Conservation (phyloP, 2,329 filamentous ascomycete species). For the Fusarium veterinarium region DNA sequence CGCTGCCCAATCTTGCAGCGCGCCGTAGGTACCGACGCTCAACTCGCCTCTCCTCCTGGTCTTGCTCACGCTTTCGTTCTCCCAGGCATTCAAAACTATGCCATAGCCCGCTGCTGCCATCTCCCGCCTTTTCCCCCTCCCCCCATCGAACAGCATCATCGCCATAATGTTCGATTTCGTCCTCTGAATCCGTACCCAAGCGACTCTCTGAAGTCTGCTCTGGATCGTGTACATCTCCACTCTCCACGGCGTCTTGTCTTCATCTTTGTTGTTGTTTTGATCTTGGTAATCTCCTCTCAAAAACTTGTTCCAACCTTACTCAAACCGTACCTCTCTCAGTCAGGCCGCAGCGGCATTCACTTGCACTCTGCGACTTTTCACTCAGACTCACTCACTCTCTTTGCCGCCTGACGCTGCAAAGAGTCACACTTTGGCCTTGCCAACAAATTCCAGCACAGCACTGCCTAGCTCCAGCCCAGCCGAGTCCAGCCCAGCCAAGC, state of each 20-base stretch:
- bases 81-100: constrained; percentile 51
- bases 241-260: constrained; percentile 51
- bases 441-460: constrained; percentile 40
- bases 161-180: constrained; percentile 65
- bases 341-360: constrained; percentile 61
- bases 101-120: constrained; percentile 47
- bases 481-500: constrained; percentile 36
- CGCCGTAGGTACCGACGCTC: constrained; percentile 33
- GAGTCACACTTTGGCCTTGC: constrained; percentile 29
- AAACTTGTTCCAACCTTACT: constrained; percentile 5
- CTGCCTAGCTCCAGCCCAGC: constrained; percentile 39
- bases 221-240: constrained; percentile 53
- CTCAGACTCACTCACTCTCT: constrained; percentile 27
- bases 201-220: constrained; percentile 68
- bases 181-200: constrained; percentile 62
- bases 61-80: constrained; percentile 38
- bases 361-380: constrained; percentile 59
- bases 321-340: constrained; percentile 24
- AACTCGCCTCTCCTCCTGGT: constrained; percentile 35
- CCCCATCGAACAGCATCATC: constrained; percentile 62
- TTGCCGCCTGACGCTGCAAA: constrained; percentile 37
- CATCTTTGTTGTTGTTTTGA: constrained; percentile 43
- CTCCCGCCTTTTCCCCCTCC: constrained; percentile 54
- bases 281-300: constrained; percentile 28
- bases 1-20: constrained; percentile 20